A percentile compares a stretch with the other conserved stretches of the same genome.
Conservation (phyloP, 1,284 basidiomycete genomes). For the Inonotus hispidus region DNA sequence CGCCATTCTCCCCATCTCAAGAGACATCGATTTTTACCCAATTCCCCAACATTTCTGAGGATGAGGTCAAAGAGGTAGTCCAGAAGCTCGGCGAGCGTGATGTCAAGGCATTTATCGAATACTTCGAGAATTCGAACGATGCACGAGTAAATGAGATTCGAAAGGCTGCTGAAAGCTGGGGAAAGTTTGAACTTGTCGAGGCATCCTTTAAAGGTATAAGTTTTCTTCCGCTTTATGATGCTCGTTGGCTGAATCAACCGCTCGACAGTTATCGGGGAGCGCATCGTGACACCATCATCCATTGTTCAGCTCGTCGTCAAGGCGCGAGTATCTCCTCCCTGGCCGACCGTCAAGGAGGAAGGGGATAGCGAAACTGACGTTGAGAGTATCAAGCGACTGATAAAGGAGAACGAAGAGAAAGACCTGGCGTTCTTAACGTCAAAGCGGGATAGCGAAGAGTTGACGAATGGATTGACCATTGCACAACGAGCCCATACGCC, state of each 20-base stretch:
- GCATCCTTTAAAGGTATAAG: constrained; percentile 79
- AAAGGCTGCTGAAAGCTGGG: constrained; percentile 72
- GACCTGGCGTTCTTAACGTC: constrained; percentile 66
- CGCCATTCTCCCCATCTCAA: constrained; percentile 41
- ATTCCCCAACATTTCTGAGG: constrained; percentile 64
- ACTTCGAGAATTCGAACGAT: constrained; percentile 52
- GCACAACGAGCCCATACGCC: constrained; percentile 84
- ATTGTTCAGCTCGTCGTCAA: constrained; percentile 89
- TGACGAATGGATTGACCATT: constrained; percentile 34
- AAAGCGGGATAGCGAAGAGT: constrained; percentile 59
- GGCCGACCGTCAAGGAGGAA: constrained; percentile 19
- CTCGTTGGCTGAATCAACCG: constrained; percentile 6
- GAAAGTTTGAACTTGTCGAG: constrained; percentile 77
- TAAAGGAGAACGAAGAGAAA: constrained; percentile 49
- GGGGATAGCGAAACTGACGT: constrained; percentile 35
- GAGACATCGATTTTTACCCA: constrained; percentile 52
- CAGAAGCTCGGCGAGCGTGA: constrained; percentile 33
- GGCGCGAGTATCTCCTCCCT: constrained; percentile 59
- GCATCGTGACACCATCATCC: constrained; percentile 81
- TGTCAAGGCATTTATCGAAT: constrained; percentile 42
- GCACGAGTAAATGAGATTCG: constrained; percentile 52
- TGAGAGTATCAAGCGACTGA: constrained; percentile 46
- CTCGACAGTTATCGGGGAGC: constrained; percentile 81
- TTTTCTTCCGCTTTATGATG: background rate
- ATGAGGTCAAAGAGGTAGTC: constrained; percentile 39